Conservation (phyloP, 2,329 filamentous ascomycete genomes). For the Aspergillus brasiliensis region DNA sequence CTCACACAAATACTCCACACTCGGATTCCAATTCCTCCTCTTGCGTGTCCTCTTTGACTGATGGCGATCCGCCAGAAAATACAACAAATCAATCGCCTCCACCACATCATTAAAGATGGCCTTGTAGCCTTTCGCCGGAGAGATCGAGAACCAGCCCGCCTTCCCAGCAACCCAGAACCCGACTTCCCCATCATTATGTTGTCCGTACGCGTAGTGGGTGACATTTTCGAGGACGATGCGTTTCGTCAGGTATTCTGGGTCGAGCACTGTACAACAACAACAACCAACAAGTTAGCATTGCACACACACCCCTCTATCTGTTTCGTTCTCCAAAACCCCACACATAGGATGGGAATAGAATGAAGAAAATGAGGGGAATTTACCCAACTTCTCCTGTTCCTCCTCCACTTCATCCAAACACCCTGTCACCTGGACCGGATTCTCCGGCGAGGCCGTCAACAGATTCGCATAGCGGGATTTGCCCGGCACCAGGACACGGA, state of each 20-base stretch:
- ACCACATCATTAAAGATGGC: conserved; percentile 58
- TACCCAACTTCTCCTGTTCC: conserved; percentile 47
- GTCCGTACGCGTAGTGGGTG: conserved; percentile 52
- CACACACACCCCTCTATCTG: background rate
- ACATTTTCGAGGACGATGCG: conserved; percentile 52
- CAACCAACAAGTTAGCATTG: background rate
- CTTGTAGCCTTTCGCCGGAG: conserved; percentile 56
- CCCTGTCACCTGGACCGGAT: conserved; percentile 59
- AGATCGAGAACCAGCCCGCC: conserved; percentile 64
- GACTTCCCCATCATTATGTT: conserved; percentile 57
- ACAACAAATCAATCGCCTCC: conserved; percentile 61
- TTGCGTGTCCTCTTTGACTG: conserved; percentile 41
- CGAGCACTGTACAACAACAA: too few relatives aligned
- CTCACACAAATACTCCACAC: conserved; percentile 43
- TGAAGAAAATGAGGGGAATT: conserved; percentile 16
- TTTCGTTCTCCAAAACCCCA: too few relatives aligned
- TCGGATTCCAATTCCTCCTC: conserved; percentile 37
- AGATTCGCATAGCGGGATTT: conserved; percentile 56
- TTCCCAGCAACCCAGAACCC: conserved; percentile 64
- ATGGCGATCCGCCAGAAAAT: conserved; percentile 63
- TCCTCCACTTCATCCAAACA: conserved; percentile 50
- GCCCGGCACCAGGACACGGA: conserved; percentile 53
- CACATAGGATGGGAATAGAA: background rate
- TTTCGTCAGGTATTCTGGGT: conserved; percentile 43
- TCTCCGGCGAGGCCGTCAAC: conserved; percentile 56